A percentile compares a stretch with the other conserved stretches of the same genome.
phyloP scores from a whole-genome alignment of 2,329 filamentous ascomycete species.

The Fusarium sublunatum region DNA sequence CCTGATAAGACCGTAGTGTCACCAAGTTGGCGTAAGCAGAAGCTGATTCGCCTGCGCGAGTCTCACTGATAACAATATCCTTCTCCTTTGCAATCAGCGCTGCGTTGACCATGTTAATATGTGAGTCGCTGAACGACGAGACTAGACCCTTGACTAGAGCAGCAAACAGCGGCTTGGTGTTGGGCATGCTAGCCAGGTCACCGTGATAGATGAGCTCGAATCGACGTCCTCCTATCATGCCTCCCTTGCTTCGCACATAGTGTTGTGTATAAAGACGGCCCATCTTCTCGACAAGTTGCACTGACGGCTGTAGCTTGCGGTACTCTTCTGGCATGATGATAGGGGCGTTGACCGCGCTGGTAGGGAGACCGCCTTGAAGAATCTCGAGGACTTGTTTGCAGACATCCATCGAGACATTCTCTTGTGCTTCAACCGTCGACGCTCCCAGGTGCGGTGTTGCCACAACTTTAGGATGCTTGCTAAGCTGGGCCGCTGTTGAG shows the following conservation, averaged over 20 bases:
- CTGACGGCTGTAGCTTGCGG: conserved; percentile 79
- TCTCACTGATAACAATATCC: conserved; percentile 81
- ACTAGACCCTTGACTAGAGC: conserved; percentile 82
- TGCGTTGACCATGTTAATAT: conserved; percentile 87
- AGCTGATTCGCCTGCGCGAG: conserved; percentile 71
- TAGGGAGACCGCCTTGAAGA: conserved; percentile 76
- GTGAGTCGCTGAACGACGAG: conserved; percentile 73
- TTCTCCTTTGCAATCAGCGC: conserved; percentile 79
- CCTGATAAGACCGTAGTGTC: conserved; percentile 68
- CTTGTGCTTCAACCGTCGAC: conserved; percentile 83
- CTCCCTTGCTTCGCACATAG: conserved; percentile 60
- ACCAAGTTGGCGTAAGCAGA: conserved; percentile 77
- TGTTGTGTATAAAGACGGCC: conserved; percentile 83
- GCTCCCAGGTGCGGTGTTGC: conserved; percentile 84
- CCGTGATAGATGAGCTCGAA: conserved; percentile 85
- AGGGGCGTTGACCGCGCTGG: conserved; percentile 82
- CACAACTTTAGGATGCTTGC: conserved; percentile 77
- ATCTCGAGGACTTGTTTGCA: conserved; percentile 83
- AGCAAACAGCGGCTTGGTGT: conserved; percentile 82
- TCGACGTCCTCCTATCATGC: conserved; percentile 68
- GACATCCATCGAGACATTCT: conserved; percentile 85
- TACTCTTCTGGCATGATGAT: conserved; percentile 86
- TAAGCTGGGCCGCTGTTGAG: conserved; percentile 70
- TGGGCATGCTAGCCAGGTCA: conserved; percentile 75
- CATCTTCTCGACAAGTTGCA: conserved; percentile 81